These are phyloP conservation scores for Tylopilus subfusipes DNA, from an alignment of 768 basidiomycete genomes.

Conservation along the genomic window DNA sequence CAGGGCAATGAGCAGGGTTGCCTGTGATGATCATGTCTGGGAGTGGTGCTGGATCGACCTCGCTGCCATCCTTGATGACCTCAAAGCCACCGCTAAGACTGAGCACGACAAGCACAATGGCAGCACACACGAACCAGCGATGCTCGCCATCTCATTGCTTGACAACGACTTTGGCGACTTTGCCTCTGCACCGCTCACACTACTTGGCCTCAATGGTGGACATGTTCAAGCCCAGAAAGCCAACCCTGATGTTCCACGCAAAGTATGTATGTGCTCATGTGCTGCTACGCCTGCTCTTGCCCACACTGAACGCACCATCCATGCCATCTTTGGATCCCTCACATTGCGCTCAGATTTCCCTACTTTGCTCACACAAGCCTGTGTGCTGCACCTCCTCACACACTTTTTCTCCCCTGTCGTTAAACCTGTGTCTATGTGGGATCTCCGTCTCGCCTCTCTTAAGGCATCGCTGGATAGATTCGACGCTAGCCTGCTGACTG, in stretches of 20 bases:
- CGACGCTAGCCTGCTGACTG: conserved; percentile 78
- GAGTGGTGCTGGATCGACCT: too few species aligned
- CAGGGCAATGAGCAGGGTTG: too few species aligned
- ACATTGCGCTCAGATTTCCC: conserved; percentile 41
- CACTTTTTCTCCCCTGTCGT: conserved; percentile 68
- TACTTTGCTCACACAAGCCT: conserved; percentile 56
- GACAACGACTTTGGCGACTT: too few species aligned
- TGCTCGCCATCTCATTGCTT: too few species aligned
- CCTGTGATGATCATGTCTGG: too few species aligned
- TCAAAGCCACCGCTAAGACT: too few species aligned
- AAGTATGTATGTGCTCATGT: conserved; percentile 65
- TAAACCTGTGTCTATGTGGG: conserved; percentile 70
- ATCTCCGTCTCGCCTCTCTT: conserved; percentile 59
- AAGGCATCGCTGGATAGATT: conserved; percentile 83
- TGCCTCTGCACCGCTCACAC: too few species aligned
- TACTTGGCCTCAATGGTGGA: too few species aligned
- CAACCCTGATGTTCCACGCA: conserved; percentile 40
- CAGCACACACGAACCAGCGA: too few species aligned
- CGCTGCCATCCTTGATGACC: too few species aligned
- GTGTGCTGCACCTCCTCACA: conserved; percentile 66
- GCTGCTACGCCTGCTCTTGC: conserved; percentile 57
- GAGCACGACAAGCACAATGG: too few species aligned
- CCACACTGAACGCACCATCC: conserved; percentile 60
- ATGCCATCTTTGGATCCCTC: conserved; percentile 54
- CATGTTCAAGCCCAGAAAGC: conserved; percentile 19